A percentile compares a stretch with the other conserved stretches of the same genome.
These are phyloP conservation scores for Cubamyces sp. DNA, from an alignment of 768 basidiomycete species.

Conservation along the genomic window DNA sequence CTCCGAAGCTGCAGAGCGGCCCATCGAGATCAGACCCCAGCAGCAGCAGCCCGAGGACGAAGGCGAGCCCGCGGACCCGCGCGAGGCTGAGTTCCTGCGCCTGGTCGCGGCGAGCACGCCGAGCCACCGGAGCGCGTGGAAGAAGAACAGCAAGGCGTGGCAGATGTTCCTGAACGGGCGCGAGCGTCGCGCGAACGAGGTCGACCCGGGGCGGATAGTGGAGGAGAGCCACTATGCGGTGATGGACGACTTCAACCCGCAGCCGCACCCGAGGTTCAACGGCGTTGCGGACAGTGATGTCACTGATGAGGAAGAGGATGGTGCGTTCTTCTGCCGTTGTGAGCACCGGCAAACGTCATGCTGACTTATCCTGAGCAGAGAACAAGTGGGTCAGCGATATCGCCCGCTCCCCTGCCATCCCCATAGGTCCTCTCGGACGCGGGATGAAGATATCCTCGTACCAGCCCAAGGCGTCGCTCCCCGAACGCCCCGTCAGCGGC, in stretches of 20 bases:
- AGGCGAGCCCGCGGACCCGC: conserved; percentile 34
- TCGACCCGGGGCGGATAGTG: conserved; percentile 31
- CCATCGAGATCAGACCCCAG: conserved; percentile 21
- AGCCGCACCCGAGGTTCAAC: conserved; percentile 9
- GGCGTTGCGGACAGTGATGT: conserved; percentile 21
- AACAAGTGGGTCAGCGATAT: conserved; percentile 34
- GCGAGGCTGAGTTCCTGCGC: conserved; percentile 58
- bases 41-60: conserved; percentile 23
- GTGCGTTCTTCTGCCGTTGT: not conserved
- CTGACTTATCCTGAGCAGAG: conserved; percentile 5
- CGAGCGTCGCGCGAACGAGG: conserved; percentile 21
- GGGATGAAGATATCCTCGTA: conserved; percentile 61
- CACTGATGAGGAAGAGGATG: conserved; percentile 21
- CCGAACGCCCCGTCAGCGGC: conserved; percentile 41
- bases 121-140: conserved; percentile 76
- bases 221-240: conserved; percentile 35
- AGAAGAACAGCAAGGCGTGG: conserved; percentile 65
- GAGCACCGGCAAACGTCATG: not conserved
- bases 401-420: conserved; percentile 64
- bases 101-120: conserved; percentile 72
- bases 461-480: conserved; percentile 51
- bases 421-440: conserved; percentile 47
- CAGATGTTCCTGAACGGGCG: conserved; percentile 53
- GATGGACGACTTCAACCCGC: conserved; percentile 17
- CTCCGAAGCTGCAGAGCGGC: conserved; percentile 20